Evolutionary conservation across 352 stramenopile genomes (phyloP), one percentile per base, ranked within the genome.

Genomic region (Globisporangium uncinulatum): DNA sequence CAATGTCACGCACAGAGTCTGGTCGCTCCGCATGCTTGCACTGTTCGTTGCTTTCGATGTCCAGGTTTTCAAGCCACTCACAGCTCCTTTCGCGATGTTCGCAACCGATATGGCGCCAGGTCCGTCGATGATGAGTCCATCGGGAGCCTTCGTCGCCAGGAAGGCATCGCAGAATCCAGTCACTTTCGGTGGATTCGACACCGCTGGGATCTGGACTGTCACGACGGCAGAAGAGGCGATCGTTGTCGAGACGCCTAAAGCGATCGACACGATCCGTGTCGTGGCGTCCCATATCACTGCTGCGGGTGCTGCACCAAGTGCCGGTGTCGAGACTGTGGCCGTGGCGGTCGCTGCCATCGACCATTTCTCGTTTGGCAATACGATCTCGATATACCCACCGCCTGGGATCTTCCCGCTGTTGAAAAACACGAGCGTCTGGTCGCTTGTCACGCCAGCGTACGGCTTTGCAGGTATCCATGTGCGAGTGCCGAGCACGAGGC

Each of bases 141-240:
- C 71, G 8, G 51, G 15, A 17, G 66, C 65, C 59, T 47, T 50
- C 7, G 69, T 86, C 10, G 57, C 74, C 15, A 87, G 13, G 10
- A 62, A 66, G 0, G 72, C 75, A 20, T 71, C 69, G 37, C 75
- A 79, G 1, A 74, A 59, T 11, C 63, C 68, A 2, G 63, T 82
- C 43, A 83, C 77, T 48, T 83, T 83, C 3, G 79, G 79, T 15
- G 76, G 76, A 50, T 79, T 89, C 21, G 47, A 67, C 6, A 87
- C 67, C 0, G 60, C 44, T 44, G 61, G 60, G 24, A 87, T 61
- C 4, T 58, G 34, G 6, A 89, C 14, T 1, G 37, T 63, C 7
- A 87, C 53, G 8, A 61, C 24, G 13, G 65, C 59, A 32, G 77
- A 70, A 1, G 71, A 60, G 13, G 62, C 15, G 19, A 87, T 73